A percentile compares a stretch with the other conserved stretches of the same genome.
phyloP scores from a whole-genome alignment of 176 grass and related monocot genomes.

The Tillandsia leiboldiana region DNA sequence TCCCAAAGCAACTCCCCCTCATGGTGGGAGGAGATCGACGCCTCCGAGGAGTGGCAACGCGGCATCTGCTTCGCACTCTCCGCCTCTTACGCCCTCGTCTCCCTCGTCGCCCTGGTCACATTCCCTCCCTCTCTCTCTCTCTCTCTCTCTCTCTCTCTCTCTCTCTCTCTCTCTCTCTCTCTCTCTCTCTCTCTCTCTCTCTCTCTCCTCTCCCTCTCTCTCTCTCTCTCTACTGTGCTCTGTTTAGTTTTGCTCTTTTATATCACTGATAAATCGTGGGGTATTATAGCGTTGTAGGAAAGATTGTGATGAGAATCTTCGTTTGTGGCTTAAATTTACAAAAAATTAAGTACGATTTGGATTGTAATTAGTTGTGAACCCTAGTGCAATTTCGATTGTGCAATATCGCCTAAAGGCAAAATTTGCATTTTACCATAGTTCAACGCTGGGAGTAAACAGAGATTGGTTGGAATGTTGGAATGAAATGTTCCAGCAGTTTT shows the following conservation, averaged over 20 bases:
- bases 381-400: too few species aligned
- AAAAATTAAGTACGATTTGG: too few species aligned
- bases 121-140: background rate
- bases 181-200: background rate
- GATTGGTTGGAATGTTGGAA: too few species aligned
- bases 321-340: too few species aligned
- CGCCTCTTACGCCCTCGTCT: constrained; percentile 56
- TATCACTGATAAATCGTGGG: too few species aligned
- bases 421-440: too few species aligned
- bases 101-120: constrained; percentile 57
- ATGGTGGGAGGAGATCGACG: constrained; percentile 69
- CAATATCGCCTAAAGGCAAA: too few species aligned
- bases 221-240: background rate
- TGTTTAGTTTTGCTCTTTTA: background rate
- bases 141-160: background rate
- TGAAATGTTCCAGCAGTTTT: too few species aligned
- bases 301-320: too few species aligned
- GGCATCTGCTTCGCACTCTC: constrained; percentile 56
- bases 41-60: constrained; percentile 52
- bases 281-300: too few species aligned
- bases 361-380: too few species aligned
- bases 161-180: background rate
- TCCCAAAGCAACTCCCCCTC: background rate
- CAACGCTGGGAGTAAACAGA: too few species aligned
- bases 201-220: background rate